Evolutionary conservation across 257 asterid genomes (phyloP).

Genomic region (Solanum pinnatisectum): DNA sequence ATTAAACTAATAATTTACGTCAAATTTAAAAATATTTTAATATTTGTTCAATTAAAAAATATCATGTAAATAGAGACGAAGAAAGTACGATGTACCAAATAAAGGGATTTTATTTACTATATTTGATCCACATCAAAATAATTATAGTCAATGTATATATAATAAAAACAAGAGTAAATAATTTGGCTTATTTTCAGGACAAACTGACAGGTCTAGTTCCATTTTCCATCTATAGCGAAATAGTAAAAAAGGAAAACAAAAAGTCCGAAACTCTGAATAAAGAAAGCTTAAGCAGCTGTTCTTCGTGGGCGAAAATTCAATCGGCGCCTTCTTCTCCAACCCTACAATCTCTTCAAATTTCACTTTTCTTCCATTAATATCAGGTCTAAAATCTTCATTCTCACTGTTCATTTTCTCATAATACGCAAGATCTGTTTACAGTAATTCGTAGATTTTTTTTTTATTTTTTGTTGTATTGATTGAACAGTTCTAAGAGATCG

Average conservation of each 20-base stretch:
- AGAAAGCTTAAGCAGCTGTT: neutral
- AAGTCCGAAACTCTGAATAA: neutral
- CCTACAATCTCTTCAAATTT: neutral
- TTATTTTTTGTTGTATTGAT: neutral
- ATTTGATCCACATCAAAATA: no score
- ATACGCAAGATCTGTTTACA: neutral
- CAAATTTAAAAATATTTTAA: fast-evolving
- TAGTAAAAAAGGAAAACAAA: neutral
- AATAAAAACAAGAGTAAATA: neutral
- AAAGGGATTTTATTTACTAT: no score
- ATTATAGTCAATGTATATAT: neutral
- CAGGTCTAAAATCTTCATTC: neutral
- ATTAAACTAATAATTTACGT: no score
- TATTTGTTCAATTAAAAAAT: no score
- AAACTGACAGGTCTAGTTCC: neutral
- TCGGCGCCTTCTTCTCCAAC: neutral
- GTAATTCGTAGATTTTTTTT: neutral
- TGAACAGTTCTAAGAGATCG: constrained; percentile 22
- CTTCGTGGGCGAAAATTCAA: neutral
- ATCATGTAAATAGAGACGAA: no score
- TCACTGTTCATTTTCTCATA: neutral
- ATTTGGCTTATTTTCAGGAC: neutral
- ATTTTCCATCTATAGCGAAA: neutral
- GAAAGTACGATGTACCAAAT: no score
- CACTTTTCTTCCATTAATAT: neutral